Percentiles rank a stretch among this genome's conserved stretches.
Evolutionary conservation across 192 early-diverging fungal species (phyloP).

Genomic region (Coemansia sp.): DNA sequence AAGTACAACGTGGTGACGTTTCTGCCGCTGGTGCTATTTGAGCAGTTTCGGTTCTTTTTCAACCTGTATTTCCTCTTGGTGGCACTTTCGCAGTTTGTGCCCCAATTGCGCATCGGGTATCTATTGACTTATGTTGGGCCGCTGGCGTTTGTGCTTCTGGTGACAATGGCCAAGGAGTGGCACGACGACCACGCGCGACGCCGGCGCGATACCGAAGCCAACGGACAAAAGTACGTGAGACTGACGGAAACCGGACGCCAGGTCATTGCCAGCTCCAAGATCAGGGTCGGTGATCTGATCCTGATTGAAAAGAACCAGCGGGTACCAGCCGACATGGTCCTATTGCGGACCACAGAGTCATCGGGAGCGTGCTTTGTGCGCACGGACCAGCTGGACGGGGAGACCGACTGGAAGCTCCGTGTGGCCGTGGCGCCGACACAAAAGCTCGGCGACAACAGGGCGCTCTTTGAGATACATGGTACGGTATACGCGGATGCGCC

Average conservation of each 20-base stretch:
- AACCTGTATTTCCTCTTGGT: slow-evolving; percentile 94
- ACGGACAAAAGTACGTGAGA: slow-evolving; percentile 75
- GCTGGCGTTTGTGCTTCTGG: slow-evolving; percentile 80
- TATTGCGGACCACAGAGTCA: slow-evolving; percentile 78
- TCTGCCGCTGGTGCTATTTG: slow-evolving; percentile 74
- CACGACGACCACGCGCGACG: slow-evolving; percentile 83
- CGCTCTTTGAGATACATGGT: slow-evolving; percentile 62
- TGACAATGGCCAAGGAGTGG: slow-evolving; percentile 92
- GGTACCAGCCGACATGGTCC: slow-evolving; percentile 88
- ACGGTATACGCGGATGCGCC: slow-evolving; percentile 86
- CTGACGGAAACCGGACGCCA: slow-evolving; percentile 53
- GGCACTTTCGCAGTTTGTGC: slow-evolving; percentile 88
- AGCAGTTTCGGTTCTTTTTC: slow-evolving; percentile 95
- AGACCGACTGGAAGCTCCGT: slow-evolving; percentile 96
- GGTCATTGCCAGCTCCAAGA: slow-evolving; percentile 71
- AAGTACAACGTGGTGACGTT: slow-evolving; percentile 81
- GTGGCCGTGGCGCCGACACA: slow-evolving; percentile 82
- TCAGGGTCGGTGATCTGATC: slow-evolving; percentile 87
- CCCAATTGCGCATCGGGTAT: slow-evolving; percentile 76
- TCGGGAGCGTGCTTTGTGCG: slow-evolving; percentile 90
- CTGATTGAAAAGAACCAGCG: slow-evolving; percentile 82
- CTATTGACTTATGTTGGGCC: slow-evolving; percentile 93
- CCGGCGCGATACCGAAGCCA: slow-evolving; percentile 83
- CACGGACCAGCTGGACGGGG: slow-evolving; percentile 96
- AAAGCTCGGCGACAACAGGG: slow-evolving; percentile 59